Conservation (phyloP, 192 early-diverging fungal genomes). For the Coemansia sp. region DNA sequence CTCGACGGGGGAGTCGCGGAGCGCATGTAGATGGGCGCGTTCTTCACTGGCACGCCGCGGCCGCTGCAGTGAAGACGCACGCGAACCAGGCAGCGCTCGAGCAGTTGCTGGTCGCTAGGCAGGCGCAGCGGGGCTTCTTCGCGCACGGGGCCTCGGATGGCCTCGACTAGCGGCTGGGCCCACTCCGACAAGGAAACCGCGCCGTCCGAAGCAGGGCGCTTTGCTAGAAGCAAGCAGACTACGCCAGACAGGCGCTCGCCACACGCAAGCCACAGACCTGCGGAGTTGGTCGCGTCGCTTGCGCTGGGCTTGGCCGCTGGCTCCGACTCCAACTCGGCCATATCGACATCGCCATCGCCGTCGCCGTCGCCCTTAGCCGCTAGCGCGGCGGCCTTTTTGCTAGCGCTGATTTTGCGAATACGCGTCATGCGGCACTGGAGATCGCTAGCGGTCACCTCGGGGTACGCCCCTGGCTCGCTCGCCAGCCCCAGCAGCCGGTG, state of each 20-base stretch:
- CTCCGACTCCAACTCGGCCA: not conserved
- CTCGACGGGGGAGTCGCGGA: not conserved
- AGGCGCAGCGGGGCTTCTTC: too few species aligned
- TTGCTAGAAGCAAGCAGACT: conserved; percentile 11
- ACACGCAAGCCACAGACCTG: conserved; percentile 32
- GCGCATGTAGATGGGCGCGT: conserved; percentile 34
- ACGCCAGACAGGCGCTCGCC: conserved; percentile 24
- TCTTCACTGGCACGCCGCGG: conserved; percentile 39
- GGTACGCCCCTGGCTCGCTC: conserved; percentile 15
- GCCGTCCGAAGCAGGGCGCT: not conserved
- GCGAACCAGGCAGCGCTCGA: conserved; percentile 37
- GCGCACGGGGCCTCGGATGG: not conserved
- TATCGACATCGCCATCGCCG: not conserved
- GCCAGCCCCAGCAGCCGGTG: conserved; percentile 39
- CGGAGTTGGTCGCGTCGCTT: not conserved
- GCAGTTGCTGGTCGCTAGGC: not conserved
- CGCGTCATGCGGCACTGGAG: conserved; percentile 47
- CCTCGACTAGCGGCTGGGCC: conserved; percentile 31
- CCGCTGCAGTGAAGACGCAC: conserved; percentile 41
- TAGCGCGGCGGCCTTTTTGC: not conserved
- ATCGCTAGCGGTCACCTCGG: conserved; percentile 11
- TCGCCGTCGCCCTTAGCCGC: not conserved
- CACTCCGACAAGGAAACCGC: conserved; percentile 15
- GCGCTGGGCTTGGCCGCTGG: not conserved
- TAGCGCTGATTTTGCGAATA: conserved; percentile 24